Conservation (phyloP, 148 eudicot genomes). For the Amaranthus cruentus region DNA sequence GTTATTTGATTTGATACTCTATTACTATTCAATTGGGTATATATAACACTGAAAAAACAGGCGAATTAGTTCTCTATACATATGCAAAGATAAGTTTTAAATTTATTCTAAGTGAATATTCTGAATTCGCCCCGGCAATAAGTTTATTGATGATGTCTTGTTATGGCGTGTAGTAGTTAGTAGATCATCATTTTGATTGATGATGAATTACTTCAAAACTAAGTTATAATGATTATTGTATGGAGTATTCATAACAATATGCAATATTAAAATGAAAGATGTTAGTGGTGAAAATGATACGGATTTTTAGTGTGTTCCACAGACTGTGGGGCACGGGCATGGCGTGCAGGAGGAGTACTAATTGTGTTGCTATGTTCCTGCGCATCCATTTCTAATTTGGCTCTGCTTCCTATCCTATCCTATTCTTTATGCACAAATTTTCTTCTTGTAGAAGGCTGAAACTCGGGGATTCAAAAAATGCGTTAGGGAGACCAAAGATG, state of each 20-base stretch:
- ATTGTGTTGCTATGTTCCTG: conserved; percentile 18
- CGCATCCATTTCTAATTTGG: conserved; percentile 14
- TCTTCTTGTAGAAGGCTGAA: conserved; percentile 6
- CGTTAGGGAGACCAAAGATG: too few species aligned
- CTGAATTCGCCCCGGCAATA: not conserved
- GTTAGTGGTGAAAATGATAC: conserved; percentile 6
- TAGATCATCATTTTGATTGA: conserved; percentile 15
- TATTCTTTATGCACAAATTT: conserved; percentile 8
- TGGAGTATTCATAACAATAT: too few species aligned
- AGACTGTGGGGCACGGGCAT: conserved; percentile 17
- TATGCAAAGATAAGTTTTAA: too few species aligned
- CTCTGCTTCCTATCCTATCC: conserved; percentile 3
- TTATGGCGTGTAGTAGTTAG: not conserved
- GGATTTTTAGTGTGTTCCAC: conserved; percentile 5
- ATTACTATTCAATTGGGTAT: too few species aligned
- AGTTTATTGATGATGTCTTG: conserved; percentile 16
- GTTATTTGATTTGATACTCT: too few species aligned
- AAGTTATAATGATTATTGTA: conserved; percentile 10
- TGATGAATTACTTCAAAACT: conserved; percentile 15
- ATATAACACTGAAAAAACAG: too few species aligned
- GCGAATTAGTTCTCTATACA: too few species aligned
- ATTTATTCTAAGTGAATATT: too few species aligned
- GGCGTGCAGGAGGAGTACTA: conserved; percentile 13
- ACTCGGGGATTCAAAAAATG: not conserved
- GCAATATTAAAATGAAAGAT: not conserved